Conservation (phyloP, 1,139 yeast genomes). For the Yamadazyma triangularis region DNA sequence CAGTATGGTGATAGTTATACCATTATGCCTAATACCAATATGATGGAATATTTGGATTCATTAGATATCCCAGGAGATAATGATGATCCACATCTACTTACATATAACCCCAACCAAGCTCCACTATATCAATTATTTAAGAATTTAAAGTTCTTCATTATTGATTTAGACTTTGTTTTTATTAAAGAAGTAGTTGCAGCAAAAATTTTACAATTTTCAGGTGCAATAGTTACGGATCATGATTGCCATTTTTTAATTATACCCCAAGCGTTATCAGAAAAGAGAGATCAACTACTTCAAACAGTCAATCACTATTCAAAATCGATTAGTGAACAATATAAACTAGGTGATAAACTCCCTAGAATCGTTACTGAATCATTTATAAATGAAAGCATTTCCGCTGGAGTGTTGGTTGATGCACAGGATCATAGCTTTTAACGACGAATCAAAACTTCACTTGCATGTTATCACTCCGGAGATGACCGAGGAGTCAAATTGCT, state of each 20-base stretch:
- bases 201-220: slow-evolving; percentile 8
- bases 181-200: slow-evolving; percentile 1
- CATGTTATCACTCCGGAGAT: too few relatives aligned
- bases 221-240: slow-evolving; percentile 1
- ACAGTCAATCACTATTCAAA: slow-evolving; percentile 6
- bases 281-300: slow-evolving; percentile 2
- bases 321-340: slow-evolving; percentile 4
- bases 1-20: slow-evolving; percentile 51
- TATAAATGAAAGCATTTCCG: slow-evolving; percentile 36
- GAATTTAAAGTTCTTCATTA: slow-evolving; percentile 6
- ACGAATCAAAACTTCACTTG: too few relatives aligned
- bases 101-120: slow-evolving; percentile 1
- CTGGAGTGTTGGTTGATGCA: slow-evolving; percentile 42
- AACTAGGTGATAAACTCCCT: slow-evolving; percentile 32
- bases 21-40: slow-evolving; percentile 8
- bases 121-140: slow-evolving; percentile 5
- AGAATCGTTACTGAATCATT: slow-evolving; percentile 42
- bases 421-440: slow-evolving; percentile 32
- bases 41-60: background rate
- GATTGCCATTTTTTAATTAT: background rate
- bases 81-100: slow-evolving; percentile 1
- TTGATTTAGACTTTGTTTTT: slow-evolving; percentile 3
- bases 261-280: slow-evolving; percentile 1
- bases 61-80: background rate
- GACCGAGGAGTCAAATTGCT: too few relatives aligned